Percentiles rank a stretch among this genome's conserved stretches.
Evolutionary conservation across 352 stramenopile species (phyloP).

Genomic region (Phytophthora sansomeana): DNA sequence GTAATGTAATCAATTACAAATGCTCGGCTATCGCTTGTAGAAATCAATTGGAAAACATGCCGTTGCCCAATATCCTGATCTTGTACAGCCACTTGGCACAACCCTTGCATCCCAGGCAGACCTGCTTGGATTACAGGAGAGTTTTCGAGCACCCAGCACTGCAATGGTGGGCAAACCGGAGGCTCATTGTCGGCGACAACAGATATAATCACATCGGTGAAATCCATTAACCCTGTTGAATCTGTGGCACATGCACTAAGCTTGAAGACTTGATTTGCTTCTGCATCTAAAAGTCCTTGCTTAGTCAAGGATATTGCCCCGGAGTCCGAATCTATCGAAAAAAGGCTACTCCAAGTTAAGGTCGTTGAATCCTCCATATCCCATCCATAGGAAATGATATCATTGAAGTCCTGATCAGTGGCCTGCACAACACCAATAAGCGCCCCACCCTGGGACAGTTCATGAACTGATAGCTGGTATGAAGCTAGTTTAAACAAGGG

Average conservation of each 20-base stretch:
- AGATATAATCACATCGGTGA: slow-evolving; percentile 23
- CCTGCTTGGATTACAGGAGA: slow-evolving; percentile 39
- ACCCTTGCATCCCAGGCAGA: slow-evolving; percentile 40
- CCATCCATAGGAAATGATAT: slow-evolving; percentile 38
- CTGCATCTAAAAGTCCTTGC: slow-evolving; percentile 20
- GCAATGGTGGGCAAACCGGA: slow-evolving; percentile 46
- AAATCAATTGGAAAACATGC: slow-evolving; percentile 58
- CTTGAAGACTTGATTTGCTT: slow-evolving; percentile 4
- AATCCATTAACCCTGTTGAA: slow-evolving; percentile 33
- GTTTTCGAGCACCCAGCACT: slow-evolving; percentile 75
- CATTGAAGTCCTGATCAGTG: slow-evolving; percentile 47
- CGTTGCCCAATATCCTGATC: slow-evolving; percentile 52
- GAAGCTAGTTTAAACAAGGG: slow-evolving; percentile 13
- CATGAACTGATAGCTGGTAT: slow-evolving; percentile 48
- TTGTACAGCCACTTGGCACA: slow-evolving; percentile 44
- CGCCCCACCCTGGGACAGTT: slow-evolving; percentile 38
- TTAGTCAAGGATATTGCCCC: slow-evolving; percentile 26
- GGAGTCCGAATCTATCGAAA: slow-evolving; percentile 19
- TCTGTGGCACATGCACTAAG: slow-evolving; percentile 25
- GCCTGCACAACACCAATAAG: slow-evolving; percentile 54
- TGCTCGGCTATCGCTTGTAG: slow-evolving; percentile 31
- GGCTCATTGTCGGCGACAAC: slow-evolving; percentile 63
- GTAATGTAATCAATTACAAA: slow-evolving; percentile 40
- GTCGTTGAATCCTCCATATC: slow-evolving; percentile 12
- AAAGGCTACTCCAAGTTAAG: slow-evolving; percentile 11